These are phyloP conservation scores for Prototheca wickerhamii DNA, from an alignment of 163 green algal genomes.

Conservation along the genomic window DNA sequence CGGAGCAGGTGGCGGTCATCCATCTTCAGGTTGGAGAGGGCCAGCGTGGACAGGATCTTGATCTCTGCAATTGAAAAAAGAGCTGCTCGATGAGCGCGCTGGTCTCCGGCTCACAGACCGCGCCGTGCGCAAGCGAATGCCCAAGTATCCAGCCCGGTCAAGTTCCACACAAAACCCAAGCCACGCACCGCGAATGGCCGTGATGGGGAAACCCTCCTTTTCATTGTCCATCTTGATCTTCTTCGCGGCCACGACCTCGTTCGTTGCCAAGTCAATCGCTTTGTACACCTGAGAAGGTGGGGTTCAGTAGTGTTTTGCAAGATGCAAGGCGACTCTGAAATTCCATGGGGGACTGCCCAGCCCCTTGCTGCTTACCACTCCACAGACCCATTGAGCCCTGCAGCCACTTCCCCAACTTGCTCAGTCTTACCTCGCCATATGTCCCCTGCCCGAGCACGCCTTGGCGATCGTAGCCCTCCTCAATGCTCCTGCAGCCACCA, in stretches of 20 bases:
- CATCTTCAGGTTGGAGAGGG: slow-evolving; percentile 4
- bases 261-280: slow-evolving; percentile 27
- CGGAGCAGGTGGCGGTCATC: slow-evolving; percentile 65
- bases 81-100: no score
- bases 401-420: neutral
- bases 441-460: slow-evolving; percentile 89
- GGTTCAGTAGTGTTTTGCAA: neutral
- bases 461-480: slow-evolving; percentile 62
- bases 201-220: slow-evolving; percentile 98
- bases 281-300: slow-evolving; percentile 29
- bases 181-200: slow-evolving; percentile 66
- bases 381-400: neutral
- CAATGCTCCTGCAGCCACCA: slow-evolving; percentile 59
- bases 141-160: no score
- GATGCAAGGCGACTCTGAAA: neutral
- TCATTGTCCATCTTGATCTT: slow-evolving; percentile 99
- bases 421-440: slow-evolving; percentile 71
- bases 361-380: neutral
- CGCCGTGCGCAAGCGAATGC: no score
- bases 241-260: slow-evolving; percentile 83
- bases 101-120: no score
- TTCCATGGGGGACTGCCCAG: no score
- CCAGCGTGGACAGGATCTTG: slow-evolving; percentile 74
- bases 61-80: no score
- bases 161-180: neutral